Evolutionary conservation across 73 alveolate genomes (phyloP).

Genomic region (Uronychia binucleata): DNA sequence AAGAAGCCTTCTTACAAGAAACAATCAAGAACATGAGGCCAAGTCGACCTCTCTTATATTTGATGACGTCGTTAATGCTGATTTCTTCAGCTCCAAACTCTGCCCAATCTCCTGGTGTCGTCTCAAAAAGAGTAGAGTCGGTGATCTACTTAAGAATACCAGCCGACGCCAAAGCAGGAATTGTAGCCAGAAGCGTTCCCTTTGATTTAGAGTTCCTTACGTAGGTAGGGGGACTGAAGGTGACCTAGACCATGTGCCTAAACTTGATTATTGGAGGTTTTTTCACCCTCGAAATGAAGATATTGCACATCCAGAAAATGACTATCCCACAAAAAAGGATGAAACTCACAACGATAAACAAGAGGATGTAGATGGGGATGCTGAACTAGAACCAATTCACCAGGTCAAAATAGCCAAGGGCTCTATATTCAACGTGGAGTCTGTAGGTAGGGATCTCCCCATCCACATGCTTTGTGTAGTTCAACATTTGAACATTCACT

Average conservation of each 20-base stretch:
- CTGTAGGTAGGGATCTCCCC: slow-evolving; percentile 31
- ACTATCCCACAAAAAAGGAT: slow-evolving; percentile 32
- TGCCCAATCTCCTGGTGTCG: slow-evolving; percentile 56
- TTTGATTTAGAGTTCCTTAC: not conserved
- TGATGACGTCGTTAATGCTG: slow-evolving; percentile 13
- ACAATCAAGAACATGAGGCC: slow-evolving; percentile 46
- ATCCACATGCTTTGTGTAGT: slow-evolving; percentile 41
- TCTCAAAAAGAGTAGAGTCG: slow-evolving; percentile 45
- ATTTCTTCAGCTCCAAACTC: slow-evolving; percentile 18
- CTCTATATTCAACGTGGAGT: slow-evolving; percentile 45
- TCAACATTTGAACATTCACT: slow-evolving; percentile 29
- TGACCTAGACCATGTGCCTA: slow-evolving; percentile 52
- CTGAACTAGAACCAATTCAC: slow-evolving; percentile 64
- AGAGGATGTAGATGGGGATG: slow-evolving; percentile 53
- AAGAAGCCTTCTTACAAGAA: slow-evolving; percentile 16
- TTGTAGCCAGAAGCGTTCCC: slow-evolving; percentile 57
- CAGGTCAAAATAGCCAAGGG: slow-evolving; percentile 66
- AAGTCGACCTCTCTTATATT: slow-evolving; percentile 59
- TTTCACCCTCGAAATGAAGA: slow-evolving; percentile 28
- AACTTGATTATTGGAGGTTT: slow-evolving; percentile 66
- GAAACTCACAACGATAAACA: slow-evolving; percentile 47
- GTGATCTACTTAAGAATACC: slow-evolving; percentile 29
- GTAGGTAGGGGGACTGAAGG: slow-evolving; percentile 63
- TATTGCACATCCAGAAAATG: slow-evolving; percentile 49
- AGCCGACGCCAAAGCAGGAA: slow-evolving; percentile 55